These are phyloP conservation scores for Fusarium clavum DNA, from an alignment of 2,329 filamentous ascomycete genomes.

Conservation along the genomic window DNA sequence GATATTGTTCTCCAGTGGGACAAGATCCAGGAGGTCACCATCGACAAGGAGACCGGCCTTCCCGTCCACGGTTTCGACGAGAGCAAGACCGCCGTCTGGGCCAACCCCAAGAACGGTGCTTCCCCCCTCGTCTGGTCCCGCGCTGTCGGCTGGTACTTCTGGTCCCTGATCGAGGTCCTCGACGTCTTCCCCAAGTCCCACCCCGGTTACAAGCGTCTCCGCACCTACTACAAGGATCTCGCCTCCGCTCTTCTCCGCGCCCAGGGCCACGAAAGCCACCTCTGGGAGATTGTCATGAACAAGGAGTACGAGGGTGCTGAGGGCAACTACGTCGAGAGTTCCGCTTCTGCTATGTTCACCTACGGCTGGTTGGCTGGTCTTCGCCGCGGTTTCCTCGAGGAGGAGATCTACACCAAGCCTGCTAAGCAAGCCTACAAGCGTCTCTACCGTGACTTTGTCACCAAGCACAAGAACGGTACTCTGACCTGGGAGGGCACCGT, in stretches of 20 bases:
- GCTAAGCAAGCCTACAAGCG: conserved; percentile 48
- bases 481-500: conserved; percentile 65
- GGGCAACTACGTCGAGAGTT: conserved; percentile 71
- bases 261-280: conserved; percentile 58
- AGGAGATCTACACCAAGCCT: conserved; percentile 30
- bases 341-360: conserved; percentile 68
- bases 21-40: conserved; percentile 58
- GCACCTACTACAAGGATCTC: conserved; percentile 50
- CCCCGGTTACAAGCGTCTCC: conserved; percentile 51
- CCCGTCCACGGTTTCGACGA: conserved; percentile 68
- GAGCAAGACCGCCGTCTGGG: conserved; percentile 62
- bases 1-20: conserved; percentile 60
- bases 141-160: conserved; percentile 65
- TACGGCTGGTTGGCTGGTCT: conserved; percentile 62
- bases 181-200: conserved; percentile 57
- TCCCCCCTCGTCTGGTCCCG: conserved; percentile 66
- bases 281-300: conserved; percentile 70
- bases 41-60: conserved; percentile 53
- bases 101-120: conserved; percentile 60
- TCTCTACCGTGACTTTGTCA: conserved; percentile 59
- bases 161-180: conserved; percentile 63
- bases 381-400: conserved; percentile 45
- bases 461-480: conserved; percentile 59
- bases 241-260: conserved; percentile 46
- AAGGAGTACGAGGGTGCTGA: conserved; percentile 57